Evolutionary conservation across 2,329 filamentous ascomycete species (phyloP).

Genomic region (Aspergillus quadrilineatus): DNA sequence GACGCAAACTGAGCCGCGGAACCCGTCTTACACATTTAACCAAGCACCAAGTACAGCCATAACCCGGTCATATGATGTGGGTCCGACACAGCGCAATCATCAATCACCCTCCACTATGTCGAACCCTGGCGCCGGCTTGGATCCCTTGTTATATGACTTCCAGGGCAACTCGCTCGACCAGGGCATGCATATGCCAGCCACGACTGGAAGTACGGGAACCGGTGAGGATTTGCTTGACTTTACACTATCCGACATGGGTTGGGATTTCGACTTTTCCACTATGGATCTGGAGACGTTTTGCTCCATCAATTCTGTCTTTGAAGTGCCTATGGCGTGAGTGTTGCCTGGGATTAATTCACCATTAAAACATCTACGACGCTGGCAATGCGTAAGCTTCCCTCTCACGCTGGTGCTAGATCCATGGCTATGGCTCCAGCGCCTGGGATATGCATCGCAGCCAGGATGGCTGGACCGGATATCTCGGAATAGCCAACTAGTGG

Average conservation of each 20-base stretch:
- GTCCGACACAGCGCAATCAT: neutral
- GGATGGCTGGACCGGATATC: no score
- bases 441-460: no score
- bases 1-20: neutral
- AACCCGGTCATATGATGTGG: neutral
- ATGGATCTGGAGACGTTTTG: slow-evolving; percentile 43
- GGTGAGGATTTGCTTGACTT: slow-evolving; percentile 37
- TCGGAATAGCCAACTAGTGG: no score
- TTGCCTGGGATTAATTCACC: no score
- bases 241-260: slow-evolving; percentile 39
- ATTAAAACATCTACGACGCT: no score
- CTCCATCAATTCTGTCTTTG: slow-evolving; percentile 32
- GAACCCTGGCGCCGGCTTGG: neutral
- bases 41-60: neutral
- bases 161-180: slow-evolving; percentile 24
- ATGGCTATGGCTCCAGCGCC: no score
- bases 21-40: neutral
- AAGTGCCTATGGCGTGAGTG: slow-evolving; percentile 10
- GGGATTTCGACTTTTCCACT: slow-evolving; percentile 42
- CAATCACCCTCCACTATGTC: neutral
- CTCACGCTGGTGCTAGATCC: no score
- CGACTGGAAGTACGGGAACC: slow-evolving; percentile 24
- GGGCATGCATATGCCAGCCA: slow-evolving; percentile 21
- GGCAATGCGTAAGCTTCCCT: no score
- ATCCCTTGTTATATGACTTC: slow-evolving; percentile 20